Evolutionary conservation across 768 basidiomycete species (phyloP).

Genomic region (Crassisporium funariophilum): DNA sequence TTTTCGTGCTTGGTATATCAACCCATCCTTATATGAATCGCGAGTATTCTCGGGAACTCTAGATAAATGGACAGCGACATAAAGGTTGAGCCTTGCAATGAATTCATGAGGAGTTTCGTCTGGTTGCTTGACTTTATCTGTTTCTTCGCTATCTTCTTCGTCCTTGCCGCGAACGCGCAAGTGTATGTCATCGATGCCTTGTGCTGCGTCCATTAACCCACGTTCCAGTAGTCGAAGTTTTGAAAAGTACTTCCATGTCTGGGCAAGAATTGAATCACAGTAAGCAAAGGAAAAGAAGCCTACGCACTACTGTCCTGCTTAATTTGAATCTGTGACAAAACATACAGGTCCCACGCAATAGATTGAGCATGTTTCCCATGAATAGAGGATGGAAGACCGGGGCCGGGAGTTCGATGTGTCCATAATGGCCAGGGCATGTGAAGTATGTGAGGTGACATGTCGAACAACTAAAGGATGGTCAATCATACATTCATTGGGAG

Average conservation of each 20-base stretch:
- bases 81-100: conserved; percentile 62
- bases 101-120: conserved; percentile 67
- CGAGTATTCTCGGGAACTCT: conserved; percentile 58
- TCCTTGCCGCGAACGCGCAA: conserved; percentile 40
- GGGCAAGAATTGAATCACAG: conserved; percentile 6
- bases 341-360: conserved; percentile 86
- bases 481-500: conserved; percentile 1
- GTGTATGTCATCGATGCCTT: conserved; percentile 70
- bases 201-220: conserved; percentile 83
- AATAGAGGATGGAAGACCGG: conserved; percentile 98
- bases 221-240: conserved; percentile 88
- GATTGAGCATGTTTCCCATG: conserved; percentile 85
- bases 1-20: conserved; percentile 87
- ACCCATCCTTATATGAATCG: conserved; percentile 86
- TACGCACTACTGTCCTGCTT: conserved; percentile 64
- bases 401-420: conserved; percentile 93
- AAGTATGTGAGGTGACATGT: conserved; percentile 94
- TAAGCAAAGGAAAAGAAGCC: not conserved
- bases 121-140: conserved; percentile 45
- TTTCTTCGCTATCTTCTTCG: conserved; percentile 40
- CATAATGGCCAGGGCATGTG: conserved; percentile 97
- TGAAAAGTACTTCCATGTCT: conserved; percentile 79
- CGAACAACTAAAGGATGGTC: conserved; percentile 64
- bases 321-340: conserved; percentile 95
- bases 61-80: conserved; percentile 58